Evolutionary conservation across 2,329 filamentous ascomycete species (phyloP).

Genomic region (Fusarium sp.): DNA sequence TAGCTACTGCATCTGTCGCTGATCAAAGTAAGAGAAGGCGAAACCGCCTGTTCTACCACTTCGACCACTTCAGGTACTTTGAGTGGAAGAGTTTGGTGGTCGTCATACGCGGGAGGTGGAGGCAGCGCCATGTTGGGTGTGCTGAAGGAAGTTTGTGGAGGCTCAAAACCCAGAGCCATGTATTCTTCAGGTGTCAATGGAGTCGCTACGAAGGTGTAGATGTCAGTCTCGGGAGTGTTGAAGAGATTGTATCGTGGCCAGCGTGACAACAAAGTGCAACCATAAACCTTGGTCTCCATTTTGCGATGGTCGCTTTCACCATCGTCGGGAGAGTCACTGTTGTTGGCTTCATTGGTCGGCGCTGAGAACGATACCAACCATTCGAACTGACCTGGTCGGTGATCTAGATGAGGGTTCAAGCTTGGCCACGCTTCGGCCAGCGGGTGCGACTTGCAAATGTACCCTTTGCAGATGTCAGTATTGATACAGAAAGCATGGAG

Average conservation of each 20-base stretch:
- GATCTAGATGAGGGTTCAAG: constrained; percentile 53
- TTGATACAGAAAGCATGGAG: background rate
- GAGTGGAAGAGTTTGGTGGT: constrained; percentile 37
- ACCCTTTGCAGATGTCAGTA: constrained; percentile 34
- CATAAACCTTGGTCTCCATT: constrained; percentile 55
- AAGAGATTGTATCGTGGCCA: constrained; percentile 42
- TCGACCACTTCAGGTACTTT: constrained; percentile 48
- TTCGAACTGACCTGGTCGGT: constrained; percentile 63
- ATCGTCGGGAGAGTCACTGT: constrained; percentile 25
- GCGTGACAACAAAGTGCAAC: constrained; percentile 64
- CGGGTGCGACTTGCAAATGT: constrained; percentile 33
- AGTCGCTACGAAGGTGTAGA: constrained; percentile 61
- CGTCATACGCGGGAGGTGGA: constrained; percentile 43
- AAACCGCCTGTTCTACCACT: constrained; percentile 49
- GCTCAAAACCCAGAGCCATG: constrained; percentile 29
- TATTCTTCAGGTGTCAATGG: constrained; percentile 50
- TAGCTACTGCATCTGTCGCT: constrained; percentile 51
- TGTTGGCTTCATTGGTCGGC: constrained; percentile 41
- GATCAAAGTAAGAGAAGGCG: constrained; percentile 48
- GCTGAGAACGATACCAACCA: constrained; percentile 58
- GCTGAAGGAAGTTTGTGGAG: constrained; percentile 19
- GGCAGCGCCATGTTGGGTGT: constrained; percentile 41
- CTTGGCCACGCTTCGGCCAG: constrained; percentile 43
- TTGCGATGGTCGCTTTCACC: constrained; percentile 16
- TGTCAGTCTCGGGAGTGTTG: constrained; percentile 48